phyloP scores from a whole-genome alignment of 176 grass and related monocot genomes.

The Oryza glumipatula region DNA sequence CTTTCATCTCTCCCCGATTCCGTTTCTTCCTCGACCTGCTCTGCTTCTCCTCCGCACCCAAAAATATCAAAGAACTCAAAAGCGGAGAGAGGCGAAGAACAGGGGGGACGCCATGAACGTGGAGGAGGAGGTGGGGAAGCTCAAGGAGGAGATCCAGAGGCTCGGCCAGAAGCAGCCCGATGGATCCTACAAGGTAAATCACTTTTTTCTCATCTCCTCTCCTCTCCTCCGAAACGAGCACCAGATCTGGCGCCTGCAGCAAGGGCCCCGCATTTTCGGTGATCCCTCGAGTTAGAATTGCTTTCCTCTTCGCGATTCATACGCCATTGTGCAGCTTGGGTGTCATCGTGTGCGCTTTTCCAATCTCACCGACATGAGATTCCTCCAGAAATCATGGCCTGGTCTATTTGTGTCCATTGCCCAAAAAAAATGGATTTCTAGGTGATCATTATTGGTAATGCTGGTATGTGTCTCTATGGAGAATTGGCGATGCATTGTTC shows the following conservation, averaged over 20 bases:
- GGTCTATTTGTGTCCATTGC: not conserved
- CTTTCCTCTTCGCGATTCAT: not conserved
- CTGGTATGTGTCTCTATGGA: not conserved
- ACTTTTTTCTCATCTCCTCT: not conserved
- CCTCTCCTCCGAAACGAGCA: not conserved
- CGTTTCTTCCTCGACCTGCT: not conserved
- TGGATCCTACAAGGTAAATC: conserved; percentile 80
- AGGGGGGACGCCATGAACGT: conserved; percentile 68
- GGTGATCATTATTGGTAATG: not conserved
- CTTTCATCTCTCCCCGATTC: too few relatives aligned
- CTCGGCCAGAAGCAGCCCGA: conserved; percentile 76
- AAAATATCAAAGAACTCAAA: conserved; percentile 32
- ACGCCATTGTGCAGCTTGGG: not conserved
- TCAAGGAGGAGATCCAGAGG: conserved; percentile 95
- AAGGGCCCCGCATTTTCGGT: not conserved
- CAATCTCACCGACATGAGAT: not conserved
- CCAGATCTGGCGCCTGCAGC: conserved; percentile 12
- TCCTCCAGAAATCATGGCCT: not conserved
- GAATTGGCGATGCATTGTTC: not conserved
- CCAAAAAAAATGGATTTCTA: not conserved
- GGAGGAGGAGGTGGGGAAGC: conserved; percentile 87
- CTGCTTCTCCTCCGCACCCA: not conserved
- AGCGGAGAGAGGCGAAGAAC: not conserved
- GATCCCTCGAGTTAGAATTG: not conserved
- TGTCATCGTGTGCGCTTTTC: not conserved